phyloP scores from a whole-genome alignment of 1,284 basidiomycete species.

The Anthracocystis walkeri region DNA sequence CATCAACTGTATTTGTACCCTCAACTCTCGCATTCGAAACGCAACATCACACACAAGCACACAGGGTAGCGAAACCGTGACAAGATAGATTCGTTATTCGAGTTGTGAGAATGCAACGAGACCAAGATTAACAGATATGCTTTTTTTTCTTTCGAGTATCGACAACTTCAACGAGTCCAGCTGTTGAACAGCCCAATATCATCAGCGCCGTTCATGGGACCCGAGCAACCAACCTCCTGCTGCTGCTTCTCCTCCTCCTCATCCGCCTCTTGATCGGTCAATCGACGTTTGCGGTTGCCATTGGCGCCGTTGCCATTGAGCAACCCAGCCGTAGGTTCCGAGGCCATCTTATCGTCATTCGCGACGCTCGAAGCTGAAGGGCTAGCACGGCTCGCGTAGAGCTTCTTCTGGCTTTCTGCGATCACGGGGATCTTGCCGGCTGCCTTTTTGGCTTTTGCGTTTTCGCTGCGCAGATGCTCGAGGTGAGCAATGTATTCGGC shows the following conservation, averaged over 20 bases:
- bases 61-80: neutral
- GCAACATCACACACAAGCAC: neutral
- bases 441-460: conserved; percentile 75
- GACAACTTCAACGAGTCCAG: conserved; percentile 47
- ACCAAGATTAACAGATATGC: no score
- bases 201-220: conserved; percentile 68
- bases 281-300: conserved; percentile 37
- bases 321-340: conserved; percentile 17
- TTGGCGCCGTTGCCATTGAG: conserved; percentile 16
- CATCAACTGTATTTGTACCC: conserved; percentile 1
- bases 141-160: neutral
- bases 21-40: neutral
- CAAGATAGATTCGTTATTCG: neutral
- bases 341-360: conserved; percentile 52
- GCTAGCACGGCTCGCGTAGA: conserved; percentile 44
- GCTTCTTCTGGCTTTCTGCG: conserved; percentile 45
- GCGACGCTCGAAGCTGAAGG: conserved; percentile 42
- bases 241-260: conserved; percentile 55
- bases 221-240: conserved; percentile 55
- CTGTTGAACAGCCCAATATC: conserved; percentile 63
- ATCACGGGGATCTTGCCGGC: conserved; percentile 44
- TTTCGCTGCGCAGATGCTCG: conserved; percentile 85
- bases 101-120: neutral
- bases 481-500: conserved; percentile 83
- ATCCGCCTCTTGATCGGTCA: conserved; percentile 32